Evolutionary conservation across 169 alveolate species (phyloP).

Genomic region (Plasmodium vinckei): DNA sequence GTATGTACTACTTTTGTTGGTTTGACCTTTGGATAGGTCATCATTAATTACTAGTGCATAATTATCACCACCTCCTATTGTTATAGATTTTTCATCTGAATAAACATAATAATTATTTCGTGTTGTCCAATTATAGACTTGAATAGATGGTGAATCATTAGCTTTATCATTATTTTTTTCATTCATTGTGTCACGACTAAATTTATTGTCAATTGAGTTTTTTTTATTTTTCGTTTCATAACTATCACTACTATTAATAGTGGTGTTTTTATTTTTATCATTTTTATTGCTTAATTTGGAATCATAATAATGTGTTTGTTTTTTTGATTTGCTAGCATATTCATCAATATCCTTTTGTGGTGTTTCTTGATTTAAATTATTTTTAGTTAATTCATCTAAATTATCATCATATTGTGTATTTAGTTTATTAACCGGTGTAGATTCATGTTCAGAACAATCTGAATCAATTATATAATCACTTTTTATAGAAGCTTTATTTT

Average conservation of each 20-base stretch:
- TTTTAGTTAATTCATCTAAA: neutral
- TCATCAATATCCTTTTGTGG: neutral
- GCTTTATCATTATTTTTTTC: neutral
- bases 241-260: neutral
- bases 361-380: neutral
- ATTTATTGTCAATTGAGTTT: neutral
- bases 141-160: constrained; percentile 47
- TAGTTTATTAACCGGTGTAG: constrained; percentile 7
- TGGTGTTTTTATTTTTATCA: neutral
- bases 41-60: constrained; percentile 83
- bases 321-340: neutral
- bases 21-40: constrained; percentile 82
- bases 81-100: constrained; percentile 81
- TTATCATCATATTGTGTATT: neutral
- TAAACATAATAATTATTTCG: constrained; percentile 81
- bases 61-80: constrained; percentile 88
- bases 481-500: neutral
- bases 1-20: constrained; percentile 80
- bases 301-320: neutral
- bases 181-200: neutral
- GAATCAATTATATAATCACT: neutral
- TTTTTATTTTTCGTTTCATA: constrained; percentile 4
- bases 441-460: neutral
- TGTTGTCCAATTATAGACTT: constrained; percentile 85
- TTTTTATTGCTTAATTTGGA: neutral